Evolutionary conservation across 2,329 filamentous ascomycete genomes (phyloP).

Genomic region (Penicillium sp.): DNA sequence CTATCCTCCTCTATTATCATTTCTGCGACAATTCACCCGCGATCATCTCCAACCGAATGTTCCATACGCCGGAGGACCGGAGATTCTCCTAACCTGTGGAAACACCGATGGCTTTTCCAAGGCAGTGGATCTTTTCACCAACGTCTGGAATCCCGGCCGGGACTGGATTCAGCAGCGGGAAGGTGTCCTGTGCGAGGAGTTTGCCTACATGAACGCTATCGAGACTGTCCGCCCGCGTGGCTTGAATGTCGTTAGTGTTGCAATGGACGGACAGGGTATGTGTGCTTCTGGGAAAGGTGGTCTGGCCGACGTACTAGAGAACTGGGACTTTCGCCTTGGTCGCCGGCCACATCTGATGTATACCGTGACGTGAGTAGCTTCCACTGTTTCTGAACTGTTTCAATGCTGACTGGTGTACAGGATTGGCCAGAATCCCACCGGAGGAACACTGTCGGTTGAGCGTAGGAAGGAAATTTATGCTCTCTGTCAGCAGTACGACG

Average conservation of each 20-base stretch:
- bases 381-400: neutral
- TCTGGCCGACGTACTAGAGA: constrained; percentile 70
- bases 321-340: constrained; percentile 73
- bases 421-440: constrained; percentile 87
- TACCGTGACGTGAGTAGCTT: constrained; percentile 69
- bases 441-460: constrained; percentile 66
- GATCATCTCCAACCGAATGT: constrained; percentile 75
- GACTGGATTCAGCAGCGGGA: constrained; percentile 66
- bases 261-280: constrained; percentile 77
- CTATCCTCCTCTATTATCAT: constrained; percentile 72
- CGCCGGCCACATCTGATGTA: constrained; percentile 80
- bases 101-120: constrained; percentile 83
- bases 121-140: constrained; percentile 67
- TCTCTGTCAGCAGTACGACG: constrained; percentile 75
- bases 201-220: constrained; percentile 73
- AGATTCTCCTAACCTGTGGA: constrained; percentile 74
- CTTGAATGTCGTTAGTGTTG: constrained; percentile 67
- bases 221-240: constrained; percentile 63
- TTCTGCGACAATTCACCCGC: constrained; percentile 71
- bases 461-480: constrained; percentile 75
- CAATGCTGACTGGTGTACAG: constrained; percentile 34
- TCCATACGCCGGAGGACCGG: constrained; percentile 70
- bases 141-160: constrained; percentile 67
- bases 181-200: constrained; percentile 74
- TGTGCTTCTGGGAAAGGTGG: constrained; percentile 66